Evolutionary conservation across 2,329 filamentous ascomycete genomes (phyloP), one percentile per base, ranked within the genome.

Genomic region (Dothideomycetes sp.): DNA sequence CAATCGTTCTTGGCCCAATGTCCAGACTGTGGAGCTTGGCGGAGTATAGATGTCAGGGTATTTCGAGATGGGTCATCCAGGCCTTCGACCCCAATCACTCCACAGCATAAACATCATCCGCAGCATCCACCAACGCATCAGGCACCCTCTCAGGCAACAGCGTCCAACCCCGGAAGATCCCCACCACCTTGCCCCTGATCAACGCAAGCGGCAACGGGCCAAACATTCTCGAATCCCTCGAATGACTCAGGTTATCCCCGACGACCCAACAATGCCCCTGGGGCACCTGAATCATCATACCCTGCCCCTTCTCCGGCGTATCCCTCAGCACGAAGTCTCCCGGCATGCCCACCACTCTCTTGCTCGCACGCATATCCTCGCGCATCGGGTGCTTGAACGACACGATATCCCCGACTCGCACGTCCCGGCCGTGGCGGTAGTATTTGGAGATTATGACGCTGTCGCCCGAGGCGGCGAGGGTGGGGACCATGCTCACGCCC

Each of bases 401-500:
- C 36, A 96, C 78, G 9, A 95, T 63, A 60, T 98, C 91, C 19
- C 91, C 91, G n/a, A 94, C 79, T 36, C 63, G 55, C 24, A 84
- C 60, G 10, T 65, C 69, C 16, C 80, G 74, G 3, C 89, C 89
- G 19, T 75, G 69, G 5, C 81, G 75, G 59, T 81, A 73, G n/a
- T 69, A 64, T 49, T 77, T 77, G 44, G 77, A 78, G 38, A 84
- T 73, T 10, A 88, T 58, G 34, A 89, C 68, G 59, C 68, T 78
- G 54, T 89, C 81, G 41, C 79, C 79, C 7, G 68, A 60, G 2
- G 78, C 68, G 17, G 71, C 68, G 45, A 95, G 78, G 0, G 86
- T 94, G 5, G 89, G 89, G 37, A 91, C 73, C 91, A 96, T 96
- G 14, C 83, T 89, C 3, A 86, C 77, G 2, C 89, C 89, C 18